These are phyloP conservation scores for Iris pallida DNA, from an alignment of 116 monocot genomes.

Conservation along the genomic window DNA sequence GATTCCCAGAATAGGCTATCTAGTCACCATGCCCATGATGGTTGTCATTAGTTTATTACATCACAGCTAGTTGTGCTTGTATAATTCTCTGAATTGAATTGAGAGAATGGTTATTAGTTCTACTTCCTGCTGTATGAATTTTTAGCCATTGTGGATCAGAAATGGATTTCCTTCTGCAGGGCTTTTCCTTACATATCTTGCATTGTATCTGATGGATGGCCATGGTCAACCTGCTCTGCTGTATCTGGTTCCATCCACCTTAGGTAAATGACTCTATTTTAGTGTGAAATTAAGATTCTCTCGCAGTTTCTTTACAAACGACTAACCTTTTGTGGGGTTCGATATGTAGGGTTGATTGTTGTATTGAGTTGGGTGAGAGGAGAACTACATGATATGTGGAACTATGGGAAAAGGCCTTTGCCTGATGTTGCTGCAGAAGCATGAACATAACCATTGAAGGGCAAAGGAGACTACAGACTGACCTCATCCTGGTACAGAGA, in stretches of 20 bases:
- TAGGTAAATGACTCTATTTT: conserved; percentile 46
- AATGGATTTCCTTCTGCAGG: conserved; percentile 36
- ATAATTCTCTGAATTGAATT: neutral
- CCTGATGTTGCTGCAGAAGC: conserved; percentile 19
- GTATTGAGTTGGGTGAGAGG: conserved; percentile 74
- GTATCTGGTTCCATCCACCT: conserved; percentile 88
- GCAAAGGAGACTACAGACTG: too few species aligned
- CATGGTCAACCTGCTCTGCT: conserved; percentile 90
- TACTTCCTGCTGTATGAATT: neutral
- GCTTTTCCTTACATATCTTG: conserved; percentile 77
- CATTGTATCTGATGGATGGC: conserved; percentile 81
- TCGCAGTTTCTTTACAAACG: neutral
- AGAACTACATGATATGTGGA: conserved; percentile 74
- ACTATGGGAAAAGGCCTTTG: conserved; percentile 30
- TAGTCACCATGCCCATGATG: neutral
- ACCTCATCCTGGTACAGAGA: too few species aligned
- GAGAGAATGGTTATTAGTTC: neutral
- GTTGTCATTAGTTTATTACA: neutral
- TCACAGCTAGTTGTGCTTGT: neutral
- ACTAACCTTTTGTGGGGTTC: neutral
- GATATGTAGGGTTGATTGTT: conserved; percentile 54
- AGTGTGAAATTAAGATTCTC: neutral
- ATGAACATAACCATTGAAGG: conserved; percentile 9
- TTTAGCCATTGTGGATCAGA: neutral
- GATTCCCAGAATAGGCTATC: neutral